Base-by-base conservation (phyloP, 2,329 filamentous ascomycete species). In the Parastagonospora avenae region DNA sequence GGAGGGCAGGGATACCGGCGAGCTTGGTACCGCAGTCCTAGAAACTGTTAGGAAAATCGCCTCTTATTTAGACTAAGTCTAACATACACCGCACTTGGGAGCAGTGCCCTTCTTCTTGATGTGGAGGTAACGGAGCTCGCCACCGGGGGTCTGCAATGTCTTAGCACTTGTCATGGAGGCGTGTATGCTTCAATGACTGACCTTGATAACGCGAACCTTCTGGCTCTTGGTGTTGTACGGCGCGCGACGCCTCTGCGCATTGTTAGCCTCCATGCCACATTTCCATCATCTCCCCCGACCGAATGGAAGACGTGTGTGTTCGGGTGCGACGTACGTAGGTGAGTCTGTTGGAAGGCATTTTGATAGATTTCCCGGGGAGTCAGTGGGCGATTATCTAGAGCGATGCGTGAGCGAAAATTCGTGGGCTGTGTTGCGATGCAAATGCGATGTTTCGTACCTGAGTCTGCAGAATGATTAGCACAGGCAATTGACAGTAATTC, bases 91-190 rank as follows among this genome's bases (percentile, higher is more conserved):
- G 61, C 94, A 99, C 86, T 99, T 99, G 77, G 94, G 94, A 64
- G 92, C 90, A 78, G 92, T 96, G 72, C 92, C 94, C 79, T 88
- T 90, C 91, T 99, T 99, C 90, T 97, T 97, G 85, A 97, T 92
- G 89, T 99, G 93, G 73, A 97, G 90, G 77, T 96, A 88, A 79
- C 94, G 88, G 75, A 96, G 88, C 79, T 93, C 86, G 79, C 94
- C 94, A 79, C 94, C 95, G 69, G 95, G 94, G 68, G 94, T 99
- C 87, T 94, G 94, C 85, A 14, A 31, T 8, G 27, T 5, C 32
- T 63, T 57, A 62, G 57, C 48, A 35, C 19, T 24, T 12, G 35
- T 31, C 29, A 27, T 32, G 14, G 15, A 15, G 8, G 30, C 14
- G 28, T n/a, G 27, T 14, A 12, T 33, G 24, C 40, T 24, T 16